Percentiles rank a stretch among this genome's conserved stretches.
phyloP scores from a whole-genome alignment of 2,329 filamentous ascomycete genomes.

The Colletotrichum sp. region DNA sequence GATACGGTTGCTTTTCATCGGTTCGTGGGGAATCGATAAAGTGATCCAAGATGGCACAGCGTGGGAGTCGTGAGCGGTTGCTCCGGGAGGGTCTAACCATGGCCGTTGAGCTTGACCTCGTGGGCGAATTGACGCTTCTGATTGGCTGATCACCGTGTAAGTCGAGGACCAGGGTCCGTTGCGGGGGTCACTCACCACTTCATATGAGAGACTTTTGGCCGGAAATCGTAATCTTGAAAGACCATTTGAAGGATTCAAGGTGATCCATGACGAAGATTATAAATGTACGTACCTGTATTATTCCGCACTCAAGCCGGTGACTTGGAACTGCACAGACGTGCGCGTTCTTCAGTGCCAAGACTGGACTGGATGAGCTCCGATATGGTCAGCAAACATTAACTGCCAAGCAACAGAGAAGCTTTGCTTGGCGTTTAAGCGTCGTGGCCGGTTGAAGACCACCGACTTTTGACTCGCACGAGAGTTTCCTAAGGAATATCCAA shows the following conservation, averaged over 20 bases:
- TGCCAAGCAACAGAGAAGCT: slow-evolving; percentile 4
- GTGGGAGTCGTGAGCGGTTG: not conserved
- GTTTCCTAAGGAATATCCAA: not conserved
- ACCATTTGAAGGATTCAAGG: not conserved
- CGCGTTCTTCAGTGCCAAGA: not conserved
- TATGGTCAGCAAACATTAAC: not conserved
- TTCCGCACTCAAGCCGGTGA: not conserved
- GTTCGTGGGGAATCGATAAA: not conserved
- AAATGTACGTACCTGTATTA: not conserved
- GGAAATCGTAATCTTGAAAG: not conserved
- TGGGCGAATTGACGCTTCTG: not conserved
- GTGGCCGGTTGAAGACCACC: not conserved
- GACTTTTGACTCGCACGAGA: not conserved
- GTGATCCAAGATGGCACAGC: not conserved
- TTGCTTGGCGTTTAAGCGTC: not conserved
- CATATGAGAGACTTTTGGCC: not conserved
- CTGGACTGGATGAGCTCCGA: not conserved
- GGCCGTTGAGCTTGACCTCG: slow-evolving; percentile 7
- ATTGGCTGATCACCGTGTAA: slow-evolving; percentile 8
- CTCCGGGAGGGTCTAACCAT: not conserved
- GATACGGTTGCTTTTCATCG: not conserved
- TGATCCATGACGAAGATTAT: not conserved
- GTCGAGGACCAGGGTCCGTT: not conserved
- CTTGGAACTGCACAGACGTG: not conserved
- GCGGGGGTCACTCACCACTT: not conserved